Evolutionary conservation across 768 basidiomycete species (phyloP), one percentile per base, ranked within the genome.

Genomic region (Exsudoporus frostii): DNA sequence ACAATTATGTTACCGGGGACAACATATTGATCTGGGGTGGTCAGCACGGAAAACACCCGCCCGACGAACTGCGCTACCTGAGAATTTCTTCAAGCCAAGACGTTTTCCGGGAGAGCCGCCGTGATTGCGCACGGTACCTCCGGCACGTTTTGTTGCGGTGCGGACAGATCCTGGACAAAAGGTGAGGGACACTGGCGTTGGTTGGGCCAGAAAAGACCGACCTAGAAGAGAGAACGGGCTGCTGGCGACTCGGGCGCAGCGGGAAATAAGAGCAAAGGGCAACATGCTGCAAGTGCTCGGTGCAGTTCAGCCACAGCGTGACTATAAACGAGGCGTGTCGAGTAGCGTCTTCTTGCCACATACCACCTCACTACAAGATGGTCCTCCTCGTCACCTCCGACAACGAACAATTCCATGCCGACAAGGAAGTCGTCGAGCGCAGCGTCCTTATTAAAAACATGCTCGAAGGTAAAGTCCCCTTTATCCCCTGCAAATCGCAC

Each of bases 401-500:
- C 72, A 93, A 91, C 62, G 97, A 98, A 74, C 84, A 88, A 58
- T 99, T 96, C 76, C 79, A 81, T 48, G 90, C 95, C 59, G 94
- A 98, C 69, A 91, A 87, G 73, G 90, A 94, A 51, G 91, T 99
- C 51, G 92, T 92, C 51, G 91, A 95, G 76, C 90, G 97, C 71
- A 88, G 85, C 57, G 93, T 96, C 10, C 83, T 99, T 64, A 97
- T 99, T 74, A 97, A 96, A 81, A 96, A 97, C 79, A 98, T 99
- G 97, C 88, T 98, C 48, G 97, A 98, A 75, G 97, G 97, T 92
- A 52, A 63, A 7, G 36, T 53, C 53, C 48, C 34, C 51, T 46
- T 55, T 37, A 33, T 48, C 32, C 9, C 7, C 34, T 8, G 6
- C 41, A 19, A 36, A 17, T 25, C 25, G 20, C 24, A n/a, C 43